Base-by-base conservation (phyloP, 2,329 filamentous ascomycete genomes). In the Harringtonia lauricola region DNA sequence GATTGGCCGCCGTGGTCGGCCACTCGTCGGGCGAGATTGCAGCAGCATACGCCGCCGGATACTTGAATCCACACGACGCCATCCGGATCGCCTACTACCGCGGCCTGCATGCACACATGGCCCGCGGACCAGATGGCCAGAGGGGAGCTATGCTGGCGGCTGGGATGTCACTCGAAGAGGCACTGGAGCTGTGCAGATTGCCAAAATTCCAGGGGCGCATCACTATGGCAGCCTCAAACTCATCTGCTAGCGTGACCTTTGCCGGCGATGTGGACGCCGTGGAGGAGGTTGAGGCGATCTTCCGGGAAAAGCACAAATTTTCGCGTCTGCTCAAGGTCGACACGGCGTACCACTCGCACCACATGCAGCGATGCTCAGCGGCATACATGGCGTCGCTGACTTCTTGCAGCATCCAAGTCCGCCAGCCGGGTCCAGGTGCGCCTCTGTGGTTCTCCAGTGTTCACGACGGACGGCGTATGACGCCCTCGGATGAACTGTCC, bases 361-460 rank as follows among this genome's bases (percentile, higher is more conserved):
- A 37, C 21, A 37, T 37, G 36, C 21, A 21, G 22, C 14, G 4
- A 13, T n/a, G 8, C 24, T 26, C 36, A 14, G 36, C n/a, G 2
- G 21, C 21, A 4, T 37, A 37, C 24, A 7, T 10, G 8, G 13
- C 4, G 6, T 14, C 36, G 21, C 36, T 37, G 10, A 8, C 5
- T 6, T 36, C 14, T 10, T 17, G 4, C 34, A 15, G 1, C 22
- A 13, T 13, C 17, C 18, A 6, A n/a, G n/a, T n/a, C n/a, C n/a
- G n/a, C n/a, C n/a, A n/a, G n/a, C n/a, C n/a, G n/a, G n/a, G n/a
- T n/a, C n/a, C n/a, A n/a, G n/a, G n/a, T n/a, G n/a, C n/a, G n/a
- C n/a, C n/a, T n/a, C n/a, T 40, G 0, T 67, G 65, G 65, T 39
- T 68, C 7, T 68, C 65, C 0, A 68, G 61, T 37, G 63, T 67